phyloP scores from a whole-genome alignment of 208 protist species.

The Angomonas desouzai region DNA sequence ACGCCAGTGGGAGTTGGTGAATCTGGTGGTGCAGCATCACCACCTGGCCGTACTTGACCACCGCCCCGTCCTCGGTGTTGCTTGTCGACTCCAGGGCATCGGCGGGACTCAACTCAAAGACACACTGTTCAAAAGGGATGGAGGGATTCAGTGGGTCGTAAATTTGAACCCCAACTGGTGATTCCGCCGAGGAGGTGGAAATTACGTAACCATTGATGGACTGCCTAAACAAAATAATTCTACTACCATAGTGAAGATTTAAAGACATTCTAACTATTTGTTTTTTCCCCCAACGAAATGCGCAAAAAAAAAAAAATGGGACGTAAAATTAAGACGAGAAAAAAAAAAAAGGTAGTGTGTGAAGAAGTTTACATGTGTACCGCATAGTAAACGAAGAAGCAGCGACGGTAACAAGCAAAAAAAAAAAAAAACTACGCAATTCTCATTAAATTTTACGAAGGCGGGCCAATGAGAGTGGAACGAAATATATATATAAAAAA shows the following conservation, averaged over 20 bases:
- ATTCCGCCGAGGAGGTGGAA: constrained; percentile 35
- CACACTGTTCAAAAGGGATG: constrained; percentile 39
- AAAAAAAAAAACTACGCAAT: too few relatives aligned
- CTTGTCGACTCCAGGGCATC: constrained; percentile 25
- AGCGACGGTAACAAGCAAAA: constrained; percentile 11
- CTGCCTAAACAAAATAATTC: constrained; percentile 35
- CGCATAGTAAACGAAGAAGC: neutral
- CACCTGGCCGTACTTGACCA: constrained; percentile 58
- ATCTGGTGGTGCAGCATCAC: constrained; percentile 42
- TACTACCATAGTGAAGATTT: constrained; percentile 30
- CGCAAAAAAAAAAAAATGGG: constrained; percentile 10
- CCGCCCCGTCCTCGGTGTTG: constrained; percentile 18
- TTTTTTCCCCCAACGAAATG: constrained; percentile 3
- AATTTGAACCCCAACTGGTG: constrained; percentile 34
- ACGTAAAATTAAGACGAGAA: constrained; percentile 5
- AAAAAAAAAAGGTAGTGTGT: too few relatives aligned
- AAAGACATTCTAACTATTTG: constrained; percentile 6
- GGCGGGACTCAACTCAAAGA: constrained; percentile 36
- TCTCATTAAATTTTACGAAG: too few relatives aligned
- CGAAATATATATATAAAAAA: too few relatives aligned
- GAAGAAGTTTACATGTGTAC: too few relatives aligned
- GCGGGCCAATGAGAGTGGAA: too few relatives aligned
- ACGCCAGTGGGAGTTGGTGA: constrained; percentile 37
- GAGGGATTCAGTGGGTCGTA: constrained; percentile 20
- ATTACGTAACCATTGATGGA: constrained; percentile 39